Evolutionary conservation across 192 early-diverging fungal genomes (phyloP), one percentile per base, ranked within the genome.

Genomic region (Gaertneriomyces sp.): DNA sequence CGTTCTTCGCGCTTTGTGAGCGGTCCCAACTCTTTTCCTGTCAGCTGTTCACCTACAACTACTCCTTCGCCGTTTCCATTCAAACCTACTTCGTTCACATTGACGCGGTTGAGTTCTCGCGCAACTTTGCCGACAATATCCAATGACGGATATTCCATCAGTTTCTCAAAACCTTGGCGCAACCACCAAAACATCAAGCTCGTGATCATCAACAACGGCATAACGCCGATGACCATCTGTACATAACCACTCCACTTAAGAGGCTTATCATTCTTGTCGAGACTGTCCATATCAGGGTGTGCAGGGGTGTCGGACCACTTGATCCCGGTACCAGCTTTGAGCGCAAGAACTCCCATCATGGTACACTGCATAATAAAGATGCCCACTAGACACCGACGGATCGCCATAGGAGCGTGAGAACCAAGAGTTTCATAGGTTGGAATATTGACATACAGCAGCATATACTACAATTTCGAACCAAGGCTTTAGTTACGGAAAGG

Each of bases 381-480:
- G 38, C 82, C 82, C 7, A 46, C 42, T 33, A 84, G 43, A 38
- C 79, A 83, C 7, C 82, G 64, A n/a, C 72, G 55, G n/a, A 81
- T 74, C 12, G 66, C 72, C 69, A 81, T 71, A 7, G 81, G 74
- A 3, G 70, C 74, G 39, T 68, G 64, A 52, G 61, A 67, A 6
- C 82, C 82, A 12, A 70, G 60, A 0, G 82, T 78, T 72, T 84
- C 82, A 56, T 81, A 84, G 5, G 64, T 58, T 20, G 82, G 82
- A 39, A 82, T 62, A 47, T 82, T 79, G 10, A 82, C 75, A 47
- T 84, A 84, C 51, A 84, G 53, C 14, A 82, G 63, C 42, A 82
- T 49, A 61, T 84, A 84, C 72, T 71, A 20, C 7, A 47, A 5
- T 33, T 1, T 33, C 33, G 55, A 38, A 4, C n/a, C 16, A 57